Conservation (phyloP, 139 green algal species). For the Closterium sp. region DNA sequence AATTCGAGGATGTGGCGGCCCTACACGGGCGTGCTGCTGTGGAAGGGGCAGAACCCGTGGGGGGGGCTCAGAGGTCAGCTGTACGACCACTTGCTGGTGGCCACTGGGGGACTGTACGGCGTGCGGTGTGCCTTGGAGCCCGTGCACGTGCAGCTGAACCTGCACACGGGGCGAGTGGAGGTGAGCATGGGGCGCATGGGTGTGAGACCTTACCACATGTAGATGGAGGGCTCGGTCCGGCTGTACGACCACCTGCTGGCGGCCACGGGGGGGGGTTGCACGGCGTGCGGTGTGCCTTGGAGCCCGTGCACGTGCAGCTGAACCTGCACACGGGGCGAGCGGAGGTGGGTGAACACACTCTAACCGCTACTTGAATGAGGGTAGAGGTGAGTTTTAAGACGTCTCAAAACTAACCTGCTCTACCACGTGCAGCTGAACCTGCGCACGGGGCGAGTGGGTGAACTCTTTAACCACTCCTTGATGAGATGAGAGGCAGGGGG, state of each 20-base stretch:
- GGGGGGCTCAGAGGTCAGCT: slow-evolving; percentile 51
- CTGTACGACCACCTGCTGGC: slow-evolving; percentile 39
- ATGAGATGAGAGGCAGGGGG: too few species aligned
- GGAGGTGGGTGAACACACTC: slow-evolving; percentile 32
- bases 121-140: slow-evolving; percentile 24
- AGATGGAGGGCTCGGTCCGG: too few species aligned
- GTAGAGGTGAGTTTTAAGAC: too few species aligned
- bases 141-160: slow-evolving; percentile 47
- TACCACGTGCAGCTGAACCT: not conserved
- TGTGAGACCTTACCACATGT: too few species aligned
- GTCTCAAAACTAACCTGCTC: too few species aligned
- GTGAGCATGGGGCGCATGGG: too few species aligned
- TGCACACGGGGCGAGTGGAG: slow-evolving; percentile 24
- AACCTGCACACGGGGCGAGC: slow-evolving; percentile 26
- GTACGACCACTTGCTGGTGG: slow-evolving; percentile 45
- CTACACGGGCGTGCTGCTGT: slow-evolving; percentile 52
- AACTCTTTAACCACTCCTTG: too few species aligned
- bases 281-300: slow-evolving; percentile 18
- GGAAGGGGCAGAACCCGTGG: slow-evolving; percentile 59
- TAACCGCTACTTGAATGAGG: too few species aligned
- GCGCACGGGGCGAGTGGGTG: too few species aligned
- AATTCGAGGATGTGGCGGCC: slow-evolving; percentile 37
- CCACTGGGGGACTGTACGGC: slow-evolving; percentile 37
- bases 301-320: slow-evolving; percentile 45
- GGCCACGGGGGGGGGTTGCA: slow-evolving; percentile 24